Base-by-base conservation (phyloP, 306 rosid species). In the Fragaria iinumae region DNA sequence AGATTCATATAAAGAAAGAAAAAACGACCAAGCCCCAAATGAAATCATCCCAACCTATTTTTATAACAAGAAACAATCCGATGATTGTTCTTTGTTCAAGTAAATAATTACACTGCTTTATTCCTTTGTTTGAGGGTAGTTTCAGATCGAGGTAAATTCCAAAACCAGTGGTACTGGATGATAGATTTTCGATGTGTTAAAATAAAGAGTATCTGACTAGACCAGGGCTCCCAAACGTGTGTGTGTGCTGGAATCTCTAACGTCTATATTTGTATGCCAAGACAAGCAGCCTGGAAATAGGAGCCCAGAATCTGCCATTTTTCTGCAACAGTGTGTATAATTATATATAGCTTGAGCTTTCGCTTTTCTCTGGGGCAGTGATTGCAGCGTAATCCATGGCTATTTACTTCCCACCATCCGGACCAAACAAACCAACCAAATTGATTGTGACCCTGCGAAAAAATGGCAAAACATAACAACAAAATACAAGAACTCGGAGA, bases 201-300 rank as follows among this genome's bases (percentile, higher is more conserved):
- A 60, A 21, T 16, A 60, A 44, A 8, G n/a, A 60, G 69, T 2
- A 39, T 74, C 44, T 73, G 78, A 74, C 78, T 74, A 74, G 78
- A 18, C 59, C 36, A 32, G 69, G 69, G 69, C 69, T 65, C 78
- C 65, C 77, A 23, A 74, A 74, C 69, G 79, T 64, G 72, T 34
- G 71, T 5, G 45, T 9, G 60, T 21, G 43, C 16, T 27, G 32
- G 17, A 63, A 77, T 78, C 87, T 86, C 81, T 74, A 82, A 84
- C 83, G 90, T 78, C 88, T 80, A 83, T 86, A 73, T 55, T 78
- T 68, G 13, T 0, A 74, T 11, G 47, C 52, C 17, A 67, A 53
- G 82, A 71, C 52, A 80, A 76, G 45, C 55, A 52, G 67, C 82
- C 68, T 87, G 64, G 84, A 60, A 76, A 67, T 20, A 6, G 44